Conservation (phyloP, 2,329 filamentous ascomycete species). For the Endoconidiophora laricicola region DNA sequence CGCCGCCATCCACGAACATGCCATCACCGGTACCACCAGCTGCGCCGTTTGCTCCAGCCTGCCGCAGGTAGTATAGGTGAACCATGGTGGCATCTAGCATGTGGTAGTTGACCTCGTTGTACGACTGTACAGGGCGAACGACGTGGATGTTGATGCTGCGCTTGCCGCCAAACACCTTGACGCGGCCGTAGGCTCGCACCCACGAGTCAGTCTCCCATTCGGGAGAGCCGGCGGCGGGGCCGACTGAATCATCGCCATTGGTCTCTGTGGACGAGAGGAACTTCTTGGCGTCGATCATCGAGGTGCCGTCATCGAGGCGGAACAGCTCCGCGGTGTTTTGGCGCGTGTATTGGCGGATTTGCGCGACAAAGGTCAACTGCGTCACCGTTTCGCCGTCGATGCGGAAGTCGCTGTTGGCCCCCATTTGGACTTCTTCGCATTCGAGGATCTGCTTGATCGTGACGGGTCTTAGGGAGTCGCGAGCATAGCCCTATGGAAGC, state of each 20-base stretch:
- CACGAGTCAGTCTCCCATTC: conserved; percentile 58
- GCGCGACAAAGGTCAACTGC: conserved; percentile 67
- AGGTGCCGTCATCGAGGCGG: conserved; percentile 88
- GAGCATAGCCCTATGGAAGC: conserved; percentile 40
- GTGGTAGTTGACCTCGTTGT: conserved; percentile 89
- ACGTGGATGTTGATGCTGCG: conserved; percentile 65
- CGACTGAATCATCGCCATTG: conserved; percentile 21
- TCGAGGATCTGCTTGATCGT: conserved; percentile 91
- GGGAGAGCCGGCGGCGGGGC: conserved; percentile 19
- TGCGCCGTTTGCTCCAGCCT: conserved; percentile 31
- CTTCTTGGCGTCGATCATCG: conserved; percentile 76
- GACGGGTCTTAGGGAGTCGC: conserved; percentile 80
- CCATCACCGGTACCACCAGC: conserved; percentile 27
- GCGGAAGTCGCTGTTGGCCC: conserved; percentile 48
- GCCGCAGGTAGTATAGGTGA: conserved; percentile 68
- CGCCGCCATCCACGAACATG: conserved; percentile 39
- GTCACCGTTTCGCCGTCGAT: conserved; percentile 63
- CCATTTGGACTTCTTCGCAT: conserved; percentile 56
- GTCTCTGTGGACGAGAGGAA: conserved; percentile 26
- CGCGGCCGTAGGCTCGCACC: conserved; percentile 68
- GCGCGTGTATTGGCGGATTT: conserved; percentile 72
- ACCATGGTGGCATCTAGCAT: conserved; percentile 78
- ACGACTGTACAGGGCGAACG: conserved; percentile 63
- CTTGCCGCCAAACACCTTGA: conserved; percentile 75
- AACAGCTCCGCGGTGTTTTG: conserved; percentile 86